A percentile compares a stretch with the other conserved stretches of the same genome.
Evolutionary conservation across 495 filamentous ascomycete genomes (phyloP).

Genomic region (Saxophila tyrrhenica): DNA sequence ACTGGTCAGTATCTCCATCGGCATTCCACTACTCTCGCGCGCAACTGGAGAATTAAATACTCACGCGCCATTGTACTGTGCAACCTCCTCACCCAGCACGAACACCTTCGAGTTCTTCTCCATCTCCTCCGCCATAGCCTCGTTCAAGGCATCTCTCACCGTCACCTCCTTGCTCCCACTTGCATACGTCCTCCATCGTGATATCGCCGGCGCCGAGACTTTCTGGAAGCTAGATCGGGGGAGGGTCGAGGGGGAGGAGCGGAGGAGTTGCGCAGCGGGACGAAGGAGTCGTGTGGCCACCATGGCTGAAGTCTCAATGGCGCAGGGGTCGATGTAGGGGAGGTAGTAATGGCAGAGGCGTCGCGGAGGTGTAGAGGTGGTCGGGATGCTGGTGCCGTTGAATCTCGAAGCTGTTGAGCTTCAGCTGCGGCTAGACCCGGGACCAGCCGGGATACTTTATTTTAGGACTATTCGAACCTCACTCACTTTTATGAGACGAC

Average conservation of each 20-base stretch:
- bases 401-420: no score
- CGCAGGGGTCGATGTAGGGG: no score
- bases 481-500: no score
- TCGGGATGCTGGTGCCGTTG: no score
- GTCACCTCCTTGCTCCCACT: slow-evolving; percentile 77
- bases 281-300: slow-evolving; percentile 65
- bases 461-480: no score
- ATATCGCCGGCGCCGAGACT: slow-evolving; percentile 36
- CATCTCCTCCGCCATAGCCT: slow-evolving; percentile 94
- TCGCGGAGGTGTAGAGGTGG: no score
- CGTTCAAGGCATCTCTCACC: slow-evolving; percentile 92
- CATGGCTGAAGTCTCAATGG: slow-evolving; percentile 35
- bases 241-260: slow-evolving; percentile 42
- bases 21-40: neutral
- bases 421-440: no score
- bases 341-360: no score
- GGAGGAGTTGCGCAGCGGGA: slow-evolving; percentile 65
- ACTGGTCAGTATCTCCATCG: neutral
- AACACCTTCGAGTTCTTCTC: slow-evolving; percentile 90
- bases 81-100: slow-evolving; percentile 93
- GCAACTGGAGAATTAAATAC: slow-evolving; percentile 20
- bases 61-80: slow-evolving; percentile 96
- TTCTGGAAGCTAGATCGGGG: slow-evolving; percentile 42
- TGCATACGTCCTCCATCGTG: slow-evolving; percentile 30
- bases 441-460: no score